Base-by-base conservation (phyloP, 176 grass and related monocot species). In the Metroxylon sagu region DNA sequence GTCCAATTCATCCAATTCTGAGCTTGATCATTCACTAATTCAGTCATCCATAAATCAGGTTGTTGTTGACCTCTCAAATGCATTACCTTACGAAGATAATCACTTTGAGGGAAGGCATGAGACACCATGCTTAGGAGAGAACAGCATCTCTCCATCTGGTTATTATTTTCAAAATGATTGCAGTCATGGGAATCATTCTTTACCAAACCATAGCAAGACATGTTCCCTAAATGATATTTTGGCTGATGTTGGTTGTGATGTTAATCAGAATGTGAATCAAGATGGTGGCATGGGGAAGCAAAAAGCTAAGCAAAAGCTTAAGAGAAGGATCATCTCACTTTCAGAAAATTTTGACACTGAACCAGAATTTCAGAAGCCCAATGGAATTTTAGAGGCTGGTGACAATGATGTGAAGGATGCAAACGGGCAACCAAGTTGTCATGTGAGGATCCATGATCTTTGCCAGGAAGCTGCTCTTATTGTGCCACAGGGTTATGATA, bases 1-100 rank as follows among this genome's bases (percentile, higher is more conserved):
- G 25, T 78, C 83, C 68, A 81, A 80, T 78, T 84, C 81, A 63
- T 85, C 78, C 77, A 83, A 65, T 83, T 97, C 83, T 1, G 90
- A 95, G 63, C 83, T 85, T 75, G 84, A 83, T 63, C 74, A 57
- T 16, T 16, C 58, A 67, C 61, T 54, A 52, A 79, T 62, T 58
- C 74, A 78, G 65, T 55, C 54, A 65, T 73, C 72, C 71, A 76
- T 76, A 71, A 66, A 68, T 15, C 61, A 79, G 70, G 62, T 63
- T 70, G 52, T 67, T 53, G 73, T 69, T 64, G 74, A 66, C 49
- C 53, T 60, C 29, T 74, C 67, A 49, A 28, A 31, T 72, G 60
- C 59, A 25, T 68, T 75, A 69, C 64, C 64, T 76, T 69, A 30
- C 73, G 67, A 68, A 52, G 71, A 83, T 71, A 68, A 56, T 69